These are phyloP conservation scores for Cutaneotrichosporon dermatis DNA, from an alignment of 1,284 basidiomycete genomes.

Conservation along the genomic window DNA sequence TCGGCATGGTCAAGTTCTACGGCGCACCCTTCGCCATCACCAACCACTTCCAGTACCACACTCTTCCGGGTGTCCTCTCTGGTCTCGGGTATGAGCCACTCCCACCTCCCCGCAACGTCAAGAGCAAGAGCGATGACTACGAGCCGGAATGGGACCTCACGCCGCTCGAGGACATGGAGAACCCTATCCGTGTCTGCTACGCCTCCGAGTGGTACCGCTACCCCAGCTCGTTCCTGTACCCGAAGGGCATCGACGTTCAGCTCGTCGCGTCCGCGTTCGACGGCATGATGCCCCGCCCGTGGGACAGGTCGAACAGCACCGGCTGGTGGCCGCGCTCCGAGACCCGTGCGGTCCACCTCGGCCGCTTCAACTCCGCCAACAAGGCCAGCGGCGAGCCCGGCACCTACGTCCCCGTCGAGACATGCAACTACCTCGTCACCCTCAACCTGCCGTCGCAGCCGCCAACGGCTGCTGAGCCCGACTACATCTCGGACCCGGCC, in stretches of 20 bases:
- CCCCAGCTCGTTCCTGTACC: conserved; percentile 83
- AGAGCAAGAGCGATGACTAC: not conserved
- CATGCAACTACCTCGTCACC: conserved; percentile 83
- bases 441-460: conserved; percentile 72
- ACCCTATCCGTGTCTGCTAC: conserved; percentile 68
- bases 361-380: conserved; percentile 83
- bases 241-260: conserved; percentile 71
- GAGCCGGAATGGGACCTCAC: conserved; percentile 63
- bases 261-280: conserved; percentile 87
- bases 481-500: conserved; percentile 54
- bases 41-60: conserved; percentile 67
- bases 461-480: conserved; percentile 63
- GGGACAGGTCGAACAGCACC: conserved; percentile 26
- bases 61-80: conserved; percentile 75
- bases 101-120: conserved; percentile 16
- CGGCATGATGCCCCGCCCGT: conserved; percentile 72
- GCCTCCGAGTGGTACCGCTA: conserved; percentile 97
- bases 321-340: conserved; percentile 62
- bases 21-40: conserved; percentile 78
- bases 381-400: conserved; percentile 60
- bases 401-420: conserved; percentile 69
- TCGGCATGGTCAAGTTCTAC: conserved; percentile 83
- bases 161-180: conserved; percentile 63
- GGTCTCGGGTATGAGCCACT: conserved; percentile 59
- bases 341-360: conserved; percentile 59